Base-by-base conservation (phyloP, 2,329 filamentous ascomycete species). In the Harringtonia lauricola region DNA sequence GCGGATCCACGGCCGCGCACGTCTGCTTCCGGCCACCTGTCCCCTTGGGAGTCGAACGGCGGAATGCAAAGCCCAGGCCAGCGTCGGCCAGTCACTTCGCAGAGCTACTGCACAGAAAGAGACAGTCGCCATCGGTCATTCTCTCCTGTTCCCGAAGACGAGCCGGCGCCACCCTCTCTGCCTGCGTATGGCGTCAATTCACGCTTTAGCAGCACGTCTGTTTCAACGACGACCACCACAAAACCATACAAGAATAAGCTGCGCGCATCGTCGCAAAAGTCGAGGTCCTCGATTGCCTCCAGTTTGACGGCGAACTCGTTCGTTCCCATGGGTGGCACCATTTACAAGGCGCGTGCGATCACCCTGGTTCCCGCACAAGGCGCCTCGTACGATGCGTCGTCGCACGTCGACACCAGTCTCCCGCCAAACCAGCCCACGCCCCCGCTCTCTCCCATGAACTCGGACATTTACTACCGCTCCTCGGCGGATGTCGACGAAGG, bases 391-490 rank as follows among this genome's bases (percentile, higher is more conserved):
- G 35, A 35, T n/a, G 13, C 31, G 4, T n/a, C 33, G 0, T 6
- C 35, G 15, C 3, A 6, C 7, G 39, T 17, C 12, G 22, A 31
- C 22, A 14, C 12, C 36, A 36, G 13, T 3, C 18, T 36, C 2
- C 37, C 43, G 4, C 19, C 46, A 35, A 22, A 48, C 39, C 42
- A 51, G 45, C 39, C 50, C 40, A 73, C 71, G 5, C 68, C 69
- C 2, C 71, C 73, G 0, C 49, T 72, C 28, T 76, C 72, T 26
- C 74, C 74, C 0, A 64, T 63, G 2, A 74, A 69, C 8, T 59
- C 70, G 4, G 71, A 76, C n/a, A n/a, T n/a, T 42, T 70, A 70
- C 40, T 70, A 64, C 47, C 58, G 36, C 2, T 50, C 55, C 1
- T 36, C 44, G 13, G 34, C 40, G 5, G 51, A 43, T 1, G 42